A percentile compares a stretch with the other conserved stretches of the same genome.
phyloP scores from a whole-genome alignment of 257 asterid species.

The Petrea volubilis region DNA sequence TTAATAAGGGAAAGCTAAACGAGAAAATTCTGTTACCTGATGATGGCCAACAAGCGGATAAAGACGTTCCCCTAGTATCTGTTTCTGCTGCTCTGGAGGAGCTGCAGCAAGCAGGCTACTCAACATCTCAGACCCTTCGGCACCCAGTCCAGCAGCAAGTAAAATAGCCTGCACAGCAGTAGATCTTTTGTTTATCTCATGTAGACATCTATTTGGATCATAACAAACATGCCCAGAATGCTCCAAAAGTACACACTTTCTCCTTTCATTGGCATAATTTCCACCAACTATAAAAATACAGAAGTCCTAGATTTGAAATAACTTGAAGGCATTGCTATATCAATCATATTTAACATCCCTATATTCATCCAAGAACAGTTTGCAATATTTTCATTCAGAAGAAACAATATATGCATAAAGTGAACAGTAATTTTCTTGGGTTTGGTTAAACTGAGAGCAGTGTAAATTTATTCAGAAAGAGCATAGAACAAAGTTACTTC shows the following conservation, averaged over 20 bases:
- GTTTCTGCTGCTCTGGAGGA: conserved; percentile 71
- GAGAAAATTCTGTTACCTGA: conserved; percentile 42
- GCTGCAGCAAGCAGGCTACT: conserved; percentile 71
- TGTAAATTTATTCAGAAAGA: neutral
- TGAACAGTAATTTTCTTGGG: neutral
- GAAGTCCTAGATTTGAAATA: neutral
- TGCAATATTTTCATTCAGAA: neutral
- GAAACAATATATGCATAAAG: neutral
- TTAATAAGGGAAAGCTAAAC: neutral
- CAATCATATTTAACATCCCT: neutral
- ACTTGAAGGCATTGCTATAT: too few relatives aligned
- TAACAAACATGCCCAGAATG: neutral
- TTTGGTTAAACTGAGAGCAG: neutral
- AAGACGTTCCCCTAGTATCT: conserved; percentile 74
- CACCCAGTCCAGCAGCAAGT: conserved; percentile 35
- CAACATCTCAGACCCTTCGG: conserved; percentile 56
- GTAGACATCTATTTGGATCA: neutral
- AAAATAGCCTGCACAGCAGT: conserved; percentile 28
- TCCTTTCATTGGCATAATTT: neutral
- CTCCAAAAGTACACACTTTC: neutral
- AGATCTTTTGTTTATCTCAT: conserved; percentile 22
- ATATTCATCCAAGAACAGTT: neutral
- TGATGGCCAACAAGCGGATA: conserved; percentile 71
- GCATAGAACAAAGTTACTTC: neutral
- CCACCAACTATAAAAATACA: neutral